Percentiles rank a stretch among this genome's conserved stretches.
These are phyloP conservation scores for Coniferiporia sulphurascens DNA, from an alignment of 1,284 basidiomycete genomes.

Conservation along the genomic window DNA sequence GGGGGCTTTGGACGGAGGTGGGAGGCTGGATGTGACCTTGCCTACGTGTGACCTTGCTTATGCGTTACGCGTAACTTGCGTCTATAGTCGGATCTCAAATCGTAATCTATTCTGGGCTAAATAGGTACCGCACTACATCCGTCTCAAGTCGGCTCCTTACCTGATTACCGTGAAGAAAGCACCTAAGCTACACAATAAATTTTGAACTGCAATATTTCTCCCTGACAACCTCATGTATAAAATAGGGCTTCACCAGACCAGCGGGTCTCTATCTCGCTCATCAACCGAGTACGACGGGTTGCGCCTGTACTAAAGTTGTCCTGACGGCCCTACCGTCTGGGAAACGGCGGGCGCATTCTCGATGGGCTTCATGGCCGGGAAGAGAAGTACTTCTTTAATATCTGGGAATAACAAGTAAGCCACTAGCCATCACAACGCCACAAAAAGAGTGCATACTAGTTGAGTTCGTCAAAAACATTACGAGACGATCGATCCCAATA, in stretches of 20 bases:
- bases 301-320: conserved; percentile 19
- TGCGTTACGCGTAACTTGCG: background rate
- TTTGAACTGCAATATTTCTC: too few species aligned
- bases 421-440: background rate
- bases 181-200: too few species aligned
- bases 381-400: conserved; percentile 86
- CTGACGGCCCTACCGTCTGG: conserved; percentile 23
- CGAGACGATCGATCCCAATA: conserved; percentile 87
- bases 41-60: background rate
- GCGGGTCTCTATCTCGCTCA: too few species aligned
- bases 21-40: background rate
- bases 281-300: too few species aligned
- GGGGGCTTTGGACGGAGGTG: background rate
- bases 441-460: conserved; percentile 55
- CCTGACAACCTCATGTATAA: too few species aligned
- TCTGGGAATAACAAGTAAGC: conserved; percentile 39
- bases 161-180: too few species aligned
- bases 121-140: background rate
- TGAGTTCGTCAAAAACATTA: conserved; percentile 95
- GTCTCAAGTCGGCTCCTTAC: background rate
- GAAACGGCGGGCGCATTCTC: conserved; percentile 35
- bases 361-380: conserved; percentile 88
- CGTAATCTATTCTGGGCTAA: too few species aligned
- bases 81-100: conserved; percentile 9
- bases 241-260: too few species aligned